phyloP scores from a whole-genome alignment of 2,329 filamentous ascomycete genomes.

The Coniochaeta sp. region DNA sequence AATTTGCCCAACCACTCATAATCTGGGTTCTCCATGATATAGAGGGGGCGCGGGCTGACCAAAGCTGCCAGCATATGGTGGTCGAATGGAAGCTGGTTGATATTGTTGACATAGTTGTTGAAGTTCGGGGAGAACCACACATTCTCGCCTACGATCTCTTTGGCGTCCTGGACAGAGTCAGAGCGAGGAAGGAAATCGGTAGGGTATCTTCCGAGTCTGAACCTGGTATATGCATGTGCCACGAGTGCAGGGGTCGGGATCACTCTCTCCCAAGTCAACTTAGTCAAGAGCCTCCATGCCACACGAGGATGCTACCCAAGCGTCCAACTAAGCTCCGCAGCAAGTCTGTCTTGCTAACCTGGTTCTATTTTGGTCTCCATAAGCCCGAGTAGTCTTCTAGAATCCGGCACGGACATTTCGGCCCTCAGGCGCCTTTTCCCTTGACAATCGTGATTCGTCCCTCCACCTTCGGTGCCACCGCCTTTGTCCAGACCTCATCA shows the following conservation, averaged over 20 bases:
- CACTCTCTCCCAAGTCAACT: background rate
- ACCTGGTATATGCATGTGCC: background rate
- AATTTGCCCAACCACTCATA: slow-evolving; percentile 43
- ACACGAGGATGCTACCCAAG: no score
- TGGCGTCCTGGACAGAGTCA: slow-evolving; percentile 39
- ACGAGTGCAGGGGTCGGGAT: background rate
- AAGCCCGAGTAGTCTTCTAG: background rate
- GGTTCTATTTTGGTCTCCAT: background rate
- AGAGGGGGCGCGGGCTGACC: slow-evolving; percentile 40
- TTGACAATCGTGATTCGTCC: slow-evolving; percentile 59
- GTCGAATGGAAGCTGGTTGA: slow-evolving; percentile 38
- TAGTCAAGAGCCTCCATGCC: no score
- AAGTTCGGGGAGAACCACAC: slow-evolving; percentile 44
- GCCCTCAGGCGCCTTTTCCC: background rate
- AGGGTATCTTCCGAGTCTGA: background rate
- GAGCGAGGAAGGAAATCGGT: background rate
- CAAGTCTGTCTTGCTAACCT: no score
- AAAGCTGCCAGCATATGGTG: slow-evolving; percentile 46
- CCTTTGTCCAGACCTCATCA: slow-evolving; percentile 69
- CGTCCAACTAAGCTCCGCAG: no score
- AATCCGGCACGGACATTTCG: background rate
- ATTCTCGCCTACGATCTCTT: slow-evolving; percentile 45
- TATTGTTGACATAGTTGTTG: slow-evolving; percentile 43
- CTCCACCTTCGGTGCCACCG: slow-evolving; percentile 71
- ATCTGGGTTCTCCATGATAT: slow-evolving; percentile 43